A percentile compares a stretch with the other conserved stretches of the same genome.
phyloP scores from a whole-genome alignment of 176 grass and related monocot genomes.

The Cenchrus fungigraminus region DNA sequence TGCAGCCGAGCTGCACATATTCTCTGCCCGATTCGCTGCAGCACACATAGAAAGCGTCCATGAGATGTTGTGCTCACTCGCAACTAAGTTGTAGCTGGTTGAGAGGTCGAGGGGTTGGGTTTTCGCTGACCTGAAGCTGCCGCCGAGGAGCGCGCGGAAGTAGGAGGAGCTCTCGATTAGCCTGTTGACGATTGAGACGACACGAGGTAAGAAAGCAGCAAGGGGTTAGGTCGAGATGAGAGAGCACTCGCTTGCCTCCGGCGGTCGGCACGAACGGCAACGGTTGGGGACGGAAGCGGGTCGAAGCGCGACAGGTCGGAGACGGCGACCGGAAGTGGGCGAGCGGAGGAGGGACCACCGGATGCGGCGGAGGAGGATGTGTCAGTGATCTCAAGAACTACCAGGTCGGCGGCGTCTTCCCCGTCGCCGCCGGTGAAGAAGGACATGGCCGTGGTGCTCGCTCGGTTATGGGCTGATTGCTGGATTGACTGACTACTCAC shows the following conservation, averaged over 20 bases:
- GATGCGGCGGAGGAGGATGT: neutral
- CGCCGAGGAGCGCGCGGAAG: conserved; percentile 66
- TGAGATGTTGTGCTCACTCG: neutral
- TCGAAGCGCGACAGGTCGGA: conserved; percentile 20
- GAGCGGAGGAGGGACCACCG: neutral
- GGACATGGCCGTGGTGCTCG: conserved; percentile 14
- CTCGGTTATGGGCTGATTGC: neutral
- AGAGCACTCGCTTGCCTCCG: conserved; percentile 34
- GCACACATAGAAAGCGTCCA: neutral
- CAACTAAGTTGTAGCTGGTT: neutral
- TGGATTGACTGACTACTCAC: too few relatives aligned
- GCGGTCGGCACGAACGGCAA: conserved; percentile 57
- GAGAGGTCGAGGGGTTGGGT: neutral
- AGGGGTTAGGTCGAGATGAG: neutral
- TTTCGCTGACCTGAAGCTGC: conserved; percentile 62
- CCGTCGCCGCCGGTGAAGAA: conserved; percentile 31
- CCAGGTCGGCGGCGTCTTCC: conserved; percentile 2
- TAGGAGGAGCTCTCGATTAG: conserved; percentile 67
- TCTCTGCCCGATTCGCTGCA: conserved; percentile 61
- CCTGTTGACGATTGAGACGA: neutral
- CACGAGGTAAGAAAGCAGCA: neutral
- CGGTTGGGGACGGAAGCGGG: conserved; percentile 27
- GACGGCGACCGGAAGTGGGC: neutral
- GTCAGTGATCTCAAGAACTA: conserved; percentile 54
- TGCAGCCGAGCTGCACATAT: conserved; percentile 48